Percentiles rank a stretch among this genome's conserved stretches.
Conservation (phyloP, 1,284 basidiomycete species). For the Moesziomyces sp. region DNA sequence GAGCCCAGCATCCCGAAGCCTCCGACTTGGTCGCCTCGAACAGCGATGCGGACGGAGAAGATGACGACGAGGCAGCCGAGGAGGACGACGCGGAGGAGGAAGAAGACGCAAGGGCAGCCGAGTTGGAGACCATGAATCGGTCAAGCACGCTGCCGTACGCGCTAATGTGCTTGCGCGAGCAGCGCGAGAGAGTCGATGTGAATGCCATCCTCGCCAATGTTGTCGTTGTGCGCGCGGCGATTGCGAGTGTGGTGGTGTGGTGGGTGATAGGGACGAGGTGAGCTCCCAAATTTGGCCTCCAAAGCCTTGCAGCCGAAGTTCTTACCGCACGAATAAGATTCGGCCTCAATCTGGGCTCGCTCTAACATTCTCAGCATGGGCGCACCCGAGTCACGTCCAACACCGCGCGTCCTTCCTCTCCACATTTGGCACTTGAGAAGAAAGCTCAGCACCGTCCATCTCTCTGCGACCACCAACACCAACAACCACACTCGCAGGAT, state of each 20-base stretch:
- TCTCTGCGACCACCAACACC: background rate
- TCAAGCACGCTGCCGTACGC: constrained; percentile 31
- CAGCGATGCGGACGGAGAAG: constrained; percentile 6
- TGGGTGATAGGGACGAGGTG: background rate
- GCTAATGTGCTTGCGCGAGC: constrained; percentile 21
- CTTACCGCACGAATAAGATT: constrained; percentile 9
- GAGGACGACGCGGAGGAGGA: constrained; percentile 3
- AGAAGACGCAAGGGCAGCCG: background rate
- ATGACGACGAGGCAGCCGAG: constrained; percentile 2
- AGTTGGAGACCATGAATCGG: constrained; percentile 23
- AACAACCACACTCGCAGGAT: background rate
- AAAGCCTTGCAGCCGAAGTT: background rate
- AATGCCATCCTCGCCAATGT: constrained; percentile 21
- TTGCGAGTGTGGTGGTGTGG: background rate
- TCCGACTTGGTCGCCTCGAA: constrained; percentile 27
- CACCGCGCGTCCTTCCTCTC: constrained; percentile 8
- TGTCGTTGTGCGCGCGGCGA: no score
- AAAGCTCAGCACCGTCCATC: background rate
- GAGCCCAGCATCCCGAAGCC: constrained; percentile 45
- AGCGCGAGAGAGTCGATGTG: constrained; percentile 7
- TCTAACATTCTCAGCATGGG: background rate
- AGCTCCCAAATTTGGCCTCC: no score
- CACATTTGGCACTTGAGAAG: background rate
- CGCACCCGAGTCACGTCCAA: constrained; percentile 7
- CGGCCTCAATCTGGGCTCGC: no score